A percentile compares a stretch with the other conserved stretches of the same genome.
Conservation (phyloP, 208 protist species). For the Strigomonas culicis region DNA sequence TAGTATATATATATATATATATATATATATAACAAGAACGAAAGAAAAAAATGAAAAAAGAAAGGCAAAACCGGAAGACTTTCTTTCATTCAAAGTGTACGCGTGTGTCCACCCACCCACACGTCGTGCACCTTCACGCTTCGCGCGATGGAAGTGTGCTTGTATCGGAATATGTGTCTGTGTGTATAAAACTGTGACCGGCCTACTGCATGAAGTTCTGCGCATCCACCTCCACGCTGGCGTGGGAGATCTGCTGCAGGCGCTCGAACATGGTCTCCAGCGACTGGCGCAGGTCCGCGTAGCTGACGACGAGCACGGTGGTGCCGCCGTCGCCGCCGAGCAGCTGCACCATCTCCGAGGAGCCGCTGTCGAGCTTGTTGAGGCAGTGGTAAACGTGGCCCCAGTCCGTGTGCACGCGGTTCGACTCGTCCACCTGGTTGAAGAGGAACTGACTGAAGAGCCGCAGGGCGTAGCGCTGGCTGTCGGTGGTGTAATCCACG, state of each 20-base stretch:
- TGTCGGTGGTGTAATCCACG: slow-evolving; percentile 66
- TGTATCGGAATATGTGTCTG: not conserved
- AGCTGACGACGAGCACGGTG: slow-evolving; percentile 92
- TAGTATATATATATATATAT: slow-evolving; percentile 12
- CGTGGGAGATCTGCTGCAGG: slow-evolving; percentile 53
- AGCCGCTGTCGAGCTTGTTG: slow-evolving; percentile 97
- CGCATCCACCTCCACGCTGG: slow-evolving; percentile 29
- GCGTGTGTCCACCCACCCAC: no score
- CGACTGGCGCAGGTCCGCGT: slow-evolving; percentile 90
- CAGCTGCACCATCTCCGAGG: slow-evolving; percentile 92
- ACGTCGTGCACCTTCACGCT: no score
- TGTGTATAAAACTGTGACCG: not conserved
- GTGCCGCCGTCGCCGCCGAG: slow-evolving; percentile 87
- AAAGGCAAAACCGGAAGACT: slow-evolving; percentile 1
- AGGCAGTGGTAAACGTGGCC: slow-evolving; percentile 94
- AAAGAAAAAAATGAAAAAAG: slow-evolving; percentile 15
- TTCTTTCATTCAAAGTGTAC: not conserved
- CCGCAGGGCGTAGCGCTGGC: slow-evolving; percentile 78
- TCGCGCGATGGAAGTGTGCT: no score
- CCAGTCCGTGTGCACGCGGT: slow-evolving; percentile 89
- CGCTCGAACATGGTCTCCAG: slow-evolving; percentile 86
- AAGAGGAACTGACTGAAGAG: slow-evolving; percentile 97
- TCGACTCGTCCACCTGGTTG: slow-evolving; percentile 93
- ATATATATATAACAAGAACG: slow-evolving; percentile 11
- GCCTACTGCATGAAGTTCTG: slow-evolving; percentile 8